Evolutionary conservation across 1,139 yeast species (phyloP), one percentile per base, ranked within the genome.

Genomic region (Magnusiomyces sp.): DNA sequence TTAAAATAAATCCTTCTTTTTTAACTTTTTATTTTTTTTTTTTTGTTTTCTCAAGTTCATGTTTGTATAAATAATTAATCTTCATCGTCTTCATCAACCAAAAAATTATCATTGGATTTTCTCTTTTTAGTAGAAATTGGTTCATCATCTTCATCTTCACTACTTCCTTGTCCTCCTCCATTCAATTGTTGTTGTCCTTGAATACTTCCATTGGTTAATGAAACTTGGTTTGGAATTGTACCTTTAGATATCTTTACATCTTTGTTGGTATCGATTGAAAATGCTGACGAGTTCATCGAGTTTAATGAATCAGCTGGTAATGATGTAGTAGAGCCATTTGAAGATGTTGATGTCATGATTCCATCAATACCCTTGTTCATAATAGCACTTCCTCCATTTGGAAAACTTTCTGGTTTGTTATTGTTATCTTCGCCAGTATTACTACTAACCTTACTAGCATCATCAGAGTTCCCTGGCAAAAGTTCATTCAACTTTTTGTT

Each of bases 401-500:
- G 16, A 5, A 10, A 5, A 34, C 11, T 37, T 16, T 19, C 40
- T 2, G 14, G 5, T 37, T n/a, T 37, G 20, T 19, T 16, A 19
- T 10, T 10, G 5, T 37, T 5, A 19, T n/a, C 20, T 14, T 16
- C 40, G 6, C 13, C 17, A 6, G 20, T 10, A 2, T 19, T 16
- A 19, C 20, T 10, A 2, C n/a, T 5, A 19, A 2, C 20, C 5
- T 16, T 19, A 14, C 13, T 5, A 6, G 20, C 5, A 2, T 16
- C 20, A 5, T 19, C 40, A 17, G 27, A 20, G 5, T 19, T 20
- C 31, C 50, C 50, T 1, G 54, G 52, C n/a, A 49, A 49, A n/a
- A 52, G 46, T 29, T 52, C 55, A 6, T 43, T 46, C 19, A 43
- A 41, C 47, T 53, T 56, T 2, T 52, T 56, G 16, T 50, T 50